Evolutionary conservation across 306 rosid species (phyloP).

Genomic region (Sicyos edulis): DNA sequence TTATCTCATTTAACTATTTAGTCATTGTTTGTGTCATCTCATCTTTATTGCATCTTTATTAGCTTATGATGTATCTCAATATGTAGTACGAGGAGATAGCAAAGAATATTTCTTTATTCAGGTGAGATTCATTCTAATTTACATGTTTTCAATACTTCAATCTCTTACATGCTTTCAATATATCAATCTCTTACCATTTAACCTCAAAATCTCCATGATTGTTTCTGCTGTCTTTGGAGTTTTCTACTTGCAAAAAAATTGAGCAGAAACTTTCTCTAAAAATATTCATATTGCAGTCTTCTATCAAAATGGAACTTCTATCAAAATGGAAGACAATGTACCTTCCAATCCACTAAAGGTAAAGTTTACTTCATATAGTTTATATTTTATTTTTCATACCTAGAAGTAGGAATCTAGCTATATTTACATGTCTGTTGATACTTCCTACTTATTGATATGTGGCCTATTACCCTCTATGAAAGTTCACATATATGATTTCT

Average conservation of each 20-base stretch:
- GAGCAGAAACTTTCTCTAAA: slow-evolving; percentile 83
- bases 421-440: background rate
- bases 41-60: too few species aligned
- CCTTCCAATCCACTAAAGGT: slow-evolving; percentile 64
- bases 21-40: too few species aligned
- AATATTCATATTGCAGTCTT: slow-evolving; percentile 49
- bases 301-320: too few species aligned
- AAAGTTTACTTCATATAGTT: slow-evolving; percentile 15
- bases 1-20: too few species aligned
- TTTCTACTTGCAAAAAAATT: slow-evolving; percentile 78
- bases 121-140: slow-evolving; percentile 37
- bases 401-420: background rate
- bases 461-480: background rate
- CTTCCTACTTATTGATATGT: too few species aligned
- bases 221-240: slow-evolving; percentile 44
- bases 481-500: background rate
- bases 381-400: background rate
- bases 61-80: slow-evolving; percentile 59
- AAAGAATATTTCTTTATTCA: slow-evolving; percentile 55
- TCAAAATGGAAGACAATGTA: slow-evolving; percentile 53
- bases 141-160: slow-evolving; percentile 1
- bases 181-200: too few species aligned
- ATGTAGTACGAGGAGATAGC: slow-evolving; percentile 61
- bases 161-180: too few species aligned
- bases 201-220: slow-evolving; percentile 16